Conservation (phyloP, 768 basidiomycete genomes). For the Aureoboletus auriporus region DNA sequence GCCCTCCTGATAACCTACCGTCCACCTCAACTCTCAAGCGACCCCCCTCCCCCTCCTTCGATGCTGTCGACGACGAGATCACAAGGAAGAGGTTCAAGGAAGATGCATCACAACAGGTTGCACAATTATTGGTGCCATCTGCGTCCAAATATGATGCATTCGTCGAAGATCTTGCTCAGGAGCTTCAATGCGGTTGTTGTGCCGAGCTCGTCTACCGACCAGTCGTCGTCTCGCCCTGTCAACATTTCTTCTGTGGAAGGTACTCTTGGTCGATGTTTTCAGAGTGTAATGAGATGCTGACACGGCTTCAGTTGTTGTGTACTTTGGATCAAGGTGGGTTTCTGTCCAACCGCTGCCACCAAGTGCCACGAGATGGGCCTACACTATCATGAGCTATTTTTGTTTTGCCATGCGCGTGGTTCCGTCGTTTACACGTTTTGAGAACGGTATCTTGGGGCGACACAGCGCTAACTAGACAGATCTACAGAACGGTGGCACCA, state of each 20-base stretch:
- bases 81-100: conserved; percentile 63
- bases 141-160: conserved; percentile 31
- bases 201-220: conserved; percentile 78
- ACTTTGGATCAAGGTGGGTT: conserved; percentile 80
- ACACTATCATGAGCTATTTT: background rate
- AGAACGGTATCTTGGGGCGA: background rate
- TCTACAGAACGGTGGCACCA: conserved; percentile 75
- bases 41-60: conserved; percentile 57
- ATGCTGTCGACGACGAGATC: conserved; percentile 41
- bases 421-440: background rate
- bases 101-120: conserved; percentile 25
- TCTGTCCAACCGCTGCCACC: background rate
- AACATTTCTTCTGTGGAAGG: conserved; percentile 93
- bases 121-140: conserved; percentile 11
- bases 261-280: conserved; percentile 27
- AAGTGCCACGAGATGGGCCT: conserved; percentile 4
- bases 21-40: conserved; percentile 46
- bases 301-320: conserved; percentile 58
- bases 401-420: background rate
- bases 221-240: conserved; percentile 78
- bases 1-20: conserved; percentile 11
- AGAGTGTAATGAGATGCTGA: conserved; percentile 39
- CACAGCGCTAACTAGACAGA: conserved; percentile 10
- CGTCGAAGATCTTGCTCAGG: conserved; percentile 62
- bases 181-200: conserved; percentile 85